Base-by-base conservation (phyloP, 305 asterid genomes). In the Fraxinus sp. region DNA sequence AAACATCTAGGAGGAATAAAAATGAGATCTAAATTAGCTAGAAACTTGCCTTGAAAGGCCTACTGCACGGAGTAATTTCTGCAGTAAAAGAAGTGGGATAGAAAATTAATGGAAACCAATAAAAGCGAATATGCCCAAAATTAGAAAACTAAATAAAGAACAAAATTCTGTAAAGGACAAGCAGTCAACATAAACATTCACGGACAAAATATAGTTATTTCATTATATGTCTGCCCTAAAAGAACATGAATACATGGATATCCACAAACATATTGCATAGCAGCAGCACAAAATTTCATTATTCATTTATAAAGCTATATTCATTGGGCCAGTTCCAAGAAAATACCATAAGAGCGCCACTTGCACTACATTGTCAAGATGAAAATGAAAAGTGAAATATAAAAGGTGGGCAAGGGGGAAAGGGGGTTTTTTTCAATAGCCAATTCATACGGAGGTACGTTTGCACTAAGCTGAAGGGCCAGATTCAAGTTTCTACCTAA, bases 401-500 rank as follows among this genome's bases (percentile, higher is more conserved):
- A 41, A 41, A 41, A 39, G 13, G 49, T 9, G 11, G 11, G 46
- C 46, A 39, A 39, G 24, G 24, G 24, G 24, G 24, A 22, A 22
- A 22, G 24, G 24, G 24, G 24, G 24, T 22, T 30, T 30, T 57
- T 18, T 52, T 52, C 64, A 52, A 13, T 52, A 52, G 64, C 24
- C 24, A 57, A n/a, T 28, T 68, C 9, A 28, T 68, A 28, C 9
- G 2, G 13, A 70, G 75, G 9, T 0, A 30, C 41, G 18, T 26
- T 68, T 33, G 26, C 20, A 28, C 39, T 24, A 28, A 68, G 37
- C 5, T 13, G 28, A 10, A 26, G 2, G 9, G 33, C 24, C 24
- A 22, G 37, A 68, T 26, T 70, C 4, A n/a, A 11, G 35, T 70
- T 39, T 83, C 85, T 87, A 92, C 73, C 78, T 85, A 77, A 90